Evolutionary conservation across 352 stramenopile genomes (phyloP).

Genomic region (Phytophthora podocarpi): DNA sequence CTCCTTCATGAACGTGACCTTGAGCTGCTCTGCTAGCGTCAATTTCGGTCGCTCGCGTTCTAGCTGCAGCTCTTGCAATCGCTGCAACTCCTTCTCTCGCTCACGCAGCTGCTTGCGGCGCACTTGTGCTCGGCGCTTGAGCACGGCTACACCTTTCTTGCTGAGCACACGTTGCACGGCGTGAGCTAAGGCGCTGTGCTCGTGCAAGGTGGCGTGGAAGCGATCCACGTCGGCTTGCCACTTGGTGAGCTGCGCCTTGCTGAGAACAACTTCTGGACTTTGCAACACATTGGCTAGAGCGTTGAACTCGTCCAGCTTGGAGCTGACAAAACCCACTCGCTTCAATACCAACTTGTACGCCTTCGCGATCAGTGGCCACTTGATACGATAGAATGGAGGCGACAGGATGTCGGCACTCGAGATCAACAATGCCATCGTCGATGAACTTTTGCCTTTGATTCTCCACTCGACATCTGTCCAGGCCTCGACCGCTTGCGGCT

Average conservation of each 20-base stretch:
- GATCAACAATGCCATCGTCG: constrained; percentile 37
- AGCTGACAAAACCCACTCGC: constrained; percentile 47
- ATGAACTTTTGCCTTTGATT: constrained; percentile 23
- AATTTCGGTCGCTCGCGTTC: constrained; percentile 43
- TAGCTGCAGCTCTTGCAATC: constrained; percentile 47
- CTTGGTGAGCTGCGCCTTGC: constrained; percentile 57
- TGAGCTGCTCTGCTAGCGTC: constrained; percentile 53
- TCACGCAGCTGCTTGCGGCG: constrained; percentile 58
- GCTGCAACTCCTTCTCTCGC: constrained; percentile 54
- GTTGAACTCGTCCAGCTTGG: constrained; percentile 74
- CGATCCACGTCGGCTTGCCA: constrained; percentile 50
- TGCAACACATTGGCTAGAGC: constrained; percentile 53
- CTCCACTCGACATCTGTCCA: constrained; percentile 63
- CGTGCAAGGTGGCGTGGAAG: constrained; percentile 38
- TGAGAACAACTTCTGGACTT: constrained; percentile 44
- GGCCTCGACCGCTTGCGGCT: constrained; percentile 6
- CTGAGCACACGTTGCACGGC: constrained; percentile 47
- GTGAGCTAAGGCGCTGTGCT: constrained; percentile 28
- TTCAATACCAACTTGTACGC: constrained; percentile 56
- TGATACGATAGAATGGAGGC: constrained; percentile 55
- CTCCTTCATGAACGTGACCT: constrained; percentile 51
- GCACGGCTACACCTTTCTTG: constrained; percentile 51
- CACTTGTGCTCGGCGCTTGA: constrained; percentile 44
- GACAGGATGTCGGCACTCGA: constrained; percentile 56
- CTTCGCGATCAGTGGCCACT: constrained; percentile 51